A percentile compares a stretch with the other conserved stretches of the same genome.
These are phyloP conservation scores for Sungouiozyma intestinalis DNA, from an alignment of 805 yeast genomes.

Conservation along the genomic window DNA sequence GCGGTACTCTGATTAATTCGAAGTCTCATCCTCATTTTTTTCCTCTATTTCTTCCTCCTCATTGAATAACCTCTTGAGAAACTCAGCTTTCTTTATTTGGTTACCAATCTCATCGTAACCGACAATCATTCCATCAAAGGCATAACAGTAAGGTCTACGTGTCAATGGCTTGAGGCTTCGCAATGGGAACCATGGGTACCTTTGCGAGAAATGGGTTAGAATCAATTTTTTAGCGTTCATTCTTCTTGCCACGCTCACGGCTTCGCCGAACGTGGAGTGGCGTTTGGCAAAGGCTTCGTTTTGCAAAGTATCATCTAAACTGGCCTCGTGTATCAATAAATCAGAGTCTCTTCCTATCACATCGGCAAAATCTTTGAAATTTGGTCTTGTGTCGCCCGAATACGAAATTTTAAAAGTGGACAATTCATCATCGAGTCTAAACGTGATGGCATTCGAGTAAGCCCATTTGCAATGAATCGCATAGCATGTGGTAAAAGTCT, in stretches of 20 bases:
- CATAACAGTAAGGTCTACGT: constrained; percentile 45
- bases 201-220: constrained; percentile 85
- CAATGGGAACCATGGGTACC: constrained; percentile 60
- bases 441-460: constrained; percentile 51
- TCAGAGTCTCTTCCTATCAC: constrained; percentile 58
- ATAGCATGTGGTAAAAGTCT: constrained; percentile 45
- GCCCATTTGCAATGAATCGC: constrained; percentile 84
- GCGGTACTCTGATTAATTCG: too few relatives aligned
- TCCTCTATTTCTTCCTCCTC: constrained; percentile 22
- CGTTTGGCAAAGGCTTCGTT: constrained; percentile 73
- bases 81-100: constrained; percentile 22
- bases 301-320: constrained; percentile 67
- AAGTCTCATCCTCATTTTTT: too few relatives aligned
- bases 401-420: constrained; percentile 61
- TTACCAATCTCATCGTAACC: constrained; percentile 35
- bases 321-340: constrained; percentile 84
- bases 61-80: constrained; percentile 24
- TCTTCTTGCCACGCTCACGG: constrained; percentile 52
- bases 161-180: too few relatives aligned
- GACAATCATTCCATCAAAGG: constrained; percentile 58
- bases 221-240: constrained; percentile 68
- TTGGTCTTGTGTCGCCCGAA: constrained; percentile 94
- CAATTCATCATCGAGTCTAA: constrained; percentile 25
- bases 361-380: constrained; percentile 41
- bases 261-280: constrained; percentile 87